Evolutionary conservation across 75 land plant genomes (phyloP), one percentile per base, ranked within the genome.

Genomic region (Larix kaempferi): DNA sequence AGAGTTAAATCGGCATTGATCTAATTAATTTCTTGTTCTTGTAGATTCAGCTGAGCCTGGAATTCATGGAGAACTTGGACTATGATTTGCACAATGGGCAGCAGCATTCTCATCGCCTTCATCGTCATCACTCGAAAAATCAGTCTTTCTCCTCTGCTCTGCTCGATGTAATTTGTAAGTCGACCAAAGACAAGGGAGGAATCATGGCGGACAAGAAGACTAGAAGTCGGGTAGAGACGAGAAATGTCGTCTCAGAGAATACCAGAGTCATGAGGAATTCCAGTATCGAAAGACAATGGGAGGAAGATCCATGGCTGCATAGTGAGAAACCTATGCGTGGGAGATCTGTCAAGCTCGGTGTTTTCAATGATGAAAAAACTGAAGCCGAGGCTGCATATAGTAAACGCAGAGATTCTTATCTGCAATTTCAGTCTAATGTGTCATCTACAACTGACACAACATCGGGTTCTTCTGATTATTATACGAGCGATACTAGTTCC

Each of bases 131-230:
- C 54, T 49, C 54, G 10, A 76, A 69, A n/a, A 16, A 77, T 58
- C 76, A 71, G 25, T 82, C 84, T 26, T 79, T 82, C 77, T 82
- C 84, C 26, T 82, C 81, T 41, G 67, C 77, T 35, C 73, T 79
- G 29, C 81, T 82, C 21, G 84, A 82, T 59, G 76, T 77, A 7
- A 82, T 82, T 64, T 82, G 76, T 60, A 73, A 76, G 56, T 82
- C 84, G 33, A 82, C 74, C 11, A 82, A 65, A 52, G 84, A 54
- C 60, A 75, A 78, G 6, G 8, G 4, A 2, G 77, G 41, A 21
- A 5, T 12, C 16, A 76, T 58, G 5, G 62, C 22, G 23, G 8
- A 22, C 7, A 60, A 22, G 22, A 21, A 22, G 2, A 19, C 8
- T 61, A 62, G 65, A 7, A 27, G 56, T 8, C 29, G 25, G 16